Base-by-base conservation (phyloP, 305 asterid genomes). In the Rubia peregrina region DNA sequence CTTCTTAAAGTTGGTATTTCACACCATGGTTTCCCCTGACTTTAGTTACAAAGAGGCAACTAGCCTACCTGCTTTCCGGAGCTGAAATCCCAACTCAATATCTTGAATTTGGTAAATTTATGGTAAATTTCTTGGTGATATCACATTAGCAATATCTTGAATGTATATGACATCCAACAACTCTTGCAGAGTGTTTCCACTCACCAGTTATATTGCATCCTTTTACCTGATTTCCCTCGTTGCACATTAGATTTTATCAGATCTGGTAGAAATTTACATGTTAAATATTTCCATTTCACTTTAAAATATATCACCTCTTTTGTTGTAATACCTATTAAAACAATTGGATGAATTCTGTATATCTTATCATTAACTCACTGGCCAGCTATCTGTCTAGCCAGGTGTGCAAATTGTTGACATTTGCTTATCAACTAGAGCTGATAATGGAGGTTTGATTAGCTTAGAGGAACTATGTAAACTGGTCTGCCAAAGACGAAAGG, bases 361-460 rank as follows among this genome's bases (percentile, higher is more conserved):
- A 11, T 21, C 38, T 56, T 76, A 19, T 42, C 14, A n/a, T 26
- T 7, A 19, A 80, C 61, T 72, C 53, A 61, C 79, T 71, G 71
- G 78, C 73, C 55, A 61, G 53, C 74, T 24, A 68, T 67, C 73
- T 65, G 78, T 87, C 94, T 89, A 85, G 88, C 79, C 90, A 94
- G 97, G 99, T 69, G 97, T 94, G 71, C 97, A 90, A 77, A 94
- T 94, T 68, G 95, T 94, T 78, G 97, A 89, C 64, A 87, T 87
- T 53, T 94, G 96, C 83, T 80, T 94, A 85, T 90, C 95, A 26
- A 91, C 96, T 73, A 81, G 99, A 84, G 86, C 89, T 61, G 84
- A 57, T 74, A 94, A 94, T 75, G 99, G 99, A 70, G 99, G 99
- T 65, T 80, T 94, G 77, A 94, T 94, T 76, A 88, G 95, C 85